These are phyloP conservation scores for Mortierella sp. DNA, from an alignment of 371 early-diverging fungal species.

Conservation along the genomic window DNA sequence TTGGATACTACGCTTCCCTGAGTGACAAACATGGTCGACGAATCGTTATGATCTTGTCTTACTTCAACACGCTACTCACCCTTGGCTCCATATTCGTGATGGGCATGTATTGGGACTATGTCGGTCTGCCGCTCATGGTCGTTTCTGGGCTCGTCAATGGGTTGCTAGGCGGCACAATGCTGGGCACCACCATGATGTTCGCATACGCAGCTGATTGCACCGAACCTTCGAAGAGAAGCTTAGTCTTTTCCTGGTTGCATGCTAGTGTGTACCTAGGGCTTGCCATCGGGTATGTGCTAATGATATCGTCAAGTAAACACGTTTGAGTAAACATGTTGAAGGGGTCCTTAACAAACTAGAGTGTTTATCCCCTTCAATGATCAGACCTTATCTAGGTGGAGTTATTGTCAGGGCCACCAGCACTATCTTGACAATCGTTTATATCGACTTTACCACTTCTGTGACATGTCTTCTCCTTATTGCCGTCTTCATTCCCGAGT, in stretches of 20 bases:
- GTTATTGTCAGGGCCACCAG: conserved; percentile 12
- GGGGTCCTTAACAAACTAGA: too few species aligned
- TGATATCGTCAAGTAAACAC: neutral
- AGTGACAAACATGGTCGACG: conserved; percentile 45
- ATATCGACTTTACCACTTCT: conserved; percentile 41
- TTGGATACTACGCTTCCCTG: conserved; percentile 46
- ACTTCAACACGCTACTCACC: conserved; percentile 13
- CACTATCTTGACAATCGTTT: conserved; percentile 56
- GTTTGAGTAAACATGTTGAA: too few species aligned
- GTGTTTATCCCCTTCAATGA: neutral
- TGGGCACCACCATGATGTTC: conserved; percentile 35
- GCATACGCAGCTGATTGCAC: conserved; percentile 53
- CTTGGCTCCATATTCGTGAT: conserved; percentile 17
- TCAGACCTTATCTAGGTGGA: conserved; percentile 23
- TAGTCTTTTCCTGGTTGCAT: conserved; percentile 39
- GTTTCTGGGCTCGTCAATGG: conserved; percentile 24
- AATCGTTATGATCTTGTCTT: conserved; percentile 15
- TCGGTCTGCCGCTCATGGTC: conserved; percentile 41
- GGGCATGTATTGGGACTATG: conserved; percentile 41
- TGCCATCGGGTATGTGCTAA: conserved; percentile 27
- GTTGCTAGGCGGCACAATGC: conserved; percentile 22
- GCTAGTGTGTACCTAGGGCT: conserved; percentile 39
- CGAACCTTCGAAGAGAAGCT: conserved; percentile 35
- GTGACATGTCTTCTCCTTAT: conserved; percentile 42
- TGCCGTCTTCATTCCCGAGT: conserved; percentile 62